A percentile compares a stretch with the other conserved stretches of the same genome.
Evolutionary conservation across 257 asterid species (phyloP).

Genomic region (Pogostemon cablin): DNA sequence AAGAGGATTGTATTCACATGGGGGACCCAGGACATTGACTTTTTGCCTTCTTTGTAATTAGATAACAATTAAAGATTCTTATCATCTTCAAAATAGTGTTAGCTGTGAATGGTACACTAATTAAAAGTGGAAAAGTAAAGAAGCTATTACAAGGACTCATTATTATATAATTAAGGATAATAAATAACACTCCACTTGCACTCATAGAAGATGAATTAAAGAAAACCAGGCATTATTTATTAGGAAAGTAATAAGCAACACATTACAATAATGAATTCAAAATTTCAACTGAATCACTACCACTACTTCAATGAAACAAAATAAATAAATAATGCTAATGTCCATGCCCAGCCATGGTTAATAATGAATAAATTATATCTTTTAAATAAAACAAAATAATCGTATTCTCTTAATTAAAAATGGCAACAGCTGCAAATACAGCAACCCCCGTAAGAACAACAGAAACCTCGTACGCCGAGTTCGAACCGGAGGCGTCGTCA

Average conservation of each 20-base stretch:
- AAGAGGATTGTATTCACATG: too few species aligned
- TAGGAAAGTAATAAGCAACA: background rate
- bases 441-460: slow-evolving; percentile 48
- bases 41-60: too few species aligned
- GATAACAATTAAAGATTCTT: too few species aligned
- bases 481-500: slow-evolving; percentile 49
- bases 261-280: background rate
- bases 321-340: slow-evolving; percentile 2
- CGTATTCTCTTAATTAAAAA: slow-evolving; percentile 25
- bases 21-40: too few species aligned
- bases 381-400: background rate
- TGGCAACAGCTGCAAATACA: slow-evolving; percentile 44
- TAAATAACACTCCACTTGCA: too few species aligned
- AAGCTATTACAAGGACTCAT: too few species aligned
- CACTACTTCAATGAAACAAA: background rate
- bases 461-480: slow-evolving; percentile 27
- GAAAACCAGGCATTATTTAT: background rate
- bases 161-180: too few species aligned
- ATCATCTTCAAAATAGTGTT: too few species aligned
- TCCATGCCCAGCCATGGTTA: too few species aligned
- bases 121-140: too few species aligned
- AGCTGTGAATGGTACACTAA: too few species aligned
- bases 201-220: too few species aligned
- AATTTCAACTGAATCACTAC: background rate
- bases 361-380: background rate